Evolutionary conservation across 768 basidiomycete species (phyloP).

Genomic region (Xerocomellus amylosporus): DNA sequence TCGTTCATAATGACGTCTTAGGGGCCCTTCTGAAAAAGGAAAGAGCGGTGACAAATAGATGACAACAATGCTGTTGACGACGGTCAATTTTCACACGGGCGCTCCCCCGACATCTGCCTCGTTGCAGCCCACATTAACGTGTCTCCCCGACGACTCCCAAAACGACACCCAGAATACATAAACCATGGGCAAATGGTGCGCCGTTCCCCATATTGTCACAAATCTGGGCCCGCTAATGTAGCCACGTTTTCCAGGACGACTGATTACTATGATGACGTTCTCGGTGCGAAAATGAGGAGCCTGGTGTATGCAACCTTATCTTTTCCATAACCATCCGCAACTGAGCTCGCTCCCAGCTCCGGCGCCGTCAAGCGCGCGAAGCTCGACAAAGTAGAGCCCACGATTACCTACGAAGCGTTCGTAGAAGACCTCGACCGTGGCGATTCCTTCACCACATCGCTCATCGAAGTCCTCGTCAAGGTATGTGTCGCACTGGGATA

Average conservation of each 20-base stretch:
- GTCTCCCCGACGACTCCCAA: conserved; percentile 6
- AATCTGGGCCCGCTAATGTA: background rate
- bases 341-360: conserved; percentile 42
- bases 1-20: background rate
- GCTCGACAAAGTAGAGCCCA: conserved; percentile 61
- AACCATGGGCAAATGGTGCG: conserved; percentile 73
- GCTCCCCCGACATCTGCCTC: conserved; percentile 24
- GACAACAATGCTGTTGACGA: conserved; percentile 22
- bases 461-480: conserved; percentile 76
- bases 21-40: background rate
- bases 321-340: background rate
- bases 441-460: conserved; percentile 74
- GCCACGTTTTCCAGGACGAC: conserved; percentile 50
- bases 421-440: conserved; percentile 75
- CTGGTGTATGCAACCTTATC: conserved; percentile 57
- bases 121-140: conserved; percentile 14
- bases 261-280: conserved; percentile 69
- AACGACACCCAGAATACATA: conserved; percentile 4
- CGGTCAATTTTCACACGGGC: conserved; percentile 21
- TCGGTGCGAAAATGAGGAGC: conserved; percentile 71
- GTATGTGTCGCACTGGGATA: conserved; percentile 38
- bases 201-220: conserved; percentile 6
- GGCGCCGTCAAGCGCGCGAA: conserved; percentile 69
- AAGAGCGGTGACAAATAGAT: conserved; percentile 6
- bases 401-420: conserved; percentile 71